Conservation (phyloP, 2,329 filamentous ascomycete species). For the Alternaria arbusti region DNA sequence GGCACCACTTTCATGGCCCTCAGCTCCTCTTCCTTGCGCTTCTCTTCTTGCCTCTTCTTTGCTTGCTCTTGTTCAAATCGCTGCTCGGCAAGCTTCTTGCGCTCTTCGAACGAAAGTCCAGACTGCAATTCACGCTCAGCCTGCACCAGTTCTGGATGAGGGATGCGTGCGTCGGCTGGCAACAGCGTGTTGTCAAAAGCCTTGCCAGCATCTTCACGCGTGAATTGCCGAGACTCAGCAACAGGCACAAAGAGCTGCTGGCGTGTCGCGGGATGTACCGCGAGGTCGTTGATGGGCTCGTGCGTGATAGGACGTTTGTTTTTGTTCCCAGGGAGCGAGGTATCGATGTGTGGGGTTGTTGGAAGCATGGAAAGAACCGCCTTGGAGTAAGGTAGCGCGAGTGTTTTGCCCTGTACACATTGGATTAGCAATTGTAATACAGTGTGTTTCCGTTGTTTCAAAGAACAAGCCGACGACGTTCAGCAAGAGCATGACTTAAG, state of each 20-base stretch:
- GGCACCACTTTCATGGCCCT: conserved; percentile 53
- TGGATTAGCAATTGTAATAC: conserved; percentile 21
- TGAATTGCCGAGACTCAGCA: conserved; percentile 69
- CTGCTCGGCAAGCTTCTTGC: conserved; percentile 38
- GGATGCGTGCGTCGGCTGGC: conserved; percentile 68
- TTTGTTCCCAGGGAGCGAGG: conserved; percentile 32
- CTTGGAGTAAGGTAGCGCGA: conserved; percentile 77
- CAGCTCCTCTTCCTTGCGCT: conserved; percentile 53
- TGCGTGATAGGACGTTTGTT: conserved; percentile 54
- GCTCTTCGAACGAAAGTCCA: conserved; percentile 44
- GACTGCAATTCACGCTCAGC: conserved; percentile 47
- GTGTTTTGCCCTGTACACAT: conserved; percentile 69
- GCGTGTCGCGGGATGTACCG: conserved; percentile 62
- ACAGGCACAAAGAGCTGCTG: conserved; percentile 68
- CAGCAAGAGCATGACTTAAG: conserved; percentile 76
- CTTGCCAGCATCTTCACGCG: conserved; percentile 68
- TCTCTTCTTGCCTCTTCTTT: conserved; percentile 49
- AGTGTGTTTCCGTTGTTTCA: neutral
- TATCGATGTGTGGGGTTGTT: conserved; percentile 56
- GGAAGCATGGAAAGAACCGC: conserved; percentile 84
- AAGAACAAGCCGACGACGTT: conserved; percentile 43
- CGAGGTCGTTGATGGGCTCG: conserved; percentile 70
- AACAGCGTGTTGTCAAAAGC: conserved; percentile 66
- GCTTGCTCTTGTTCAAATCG: conserved; percentile 39
- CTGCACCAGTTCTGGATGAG: conserved; percentile 65